phyloP scores from a whole-genome alignment of 192 early-diverging fungal genomes.

The Linnemannia schmuckeri region DNA sequence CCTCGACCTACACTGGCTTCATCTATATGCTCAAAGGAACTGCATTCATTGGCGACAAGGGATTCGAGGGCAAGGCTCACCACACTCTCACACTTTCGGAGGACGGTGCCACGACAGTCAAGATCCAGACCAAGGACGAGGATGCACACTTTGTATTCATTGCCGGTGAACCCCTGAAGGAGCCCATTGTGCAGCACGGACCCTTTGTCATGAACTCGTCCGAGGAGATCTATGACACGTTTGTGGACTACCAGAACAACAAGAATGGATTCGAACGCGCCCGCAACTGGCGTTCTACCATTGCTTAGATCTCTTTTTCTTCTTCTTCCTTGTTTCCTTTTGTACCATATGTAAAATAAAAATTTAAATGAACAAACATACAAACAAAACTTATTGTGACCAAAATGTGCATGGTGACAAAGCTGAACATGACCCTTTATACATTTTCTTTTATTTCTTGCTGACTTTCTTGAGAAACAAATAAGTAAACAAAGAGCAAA shows the following conservation, averaged over 20 bases:
- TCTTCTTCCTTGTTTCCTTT: not conserved
- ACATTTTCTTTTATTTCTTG: too few relatives aligned
- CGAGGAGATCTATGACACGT: conserved; percentile 67
- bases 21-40: conserved; percentile 42
- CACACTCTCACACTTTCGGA: conserved; percentile 33
- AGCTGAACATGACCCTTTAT: too few relatives aligned
- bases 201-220: conserved; percentile 61
- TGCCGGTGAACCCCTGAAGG: too few relatives aligned
- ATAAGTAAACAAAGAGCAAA: too few relatives aligned
- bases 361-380: too few relatives aligned
- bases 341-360: not conserved
- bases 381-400: too few relatives aligned
- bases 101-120: conserved; percentile 31
- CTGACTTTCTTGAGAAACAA: too few relatives aligned
- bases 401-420: too few relatives aligned
- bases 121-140: conserved; percentile 42
- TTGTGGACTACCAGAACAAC: conserved; percentile 71
- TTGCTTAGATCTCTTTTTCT: conserved; percentile 12
- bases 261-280: conserved; percentile 79
- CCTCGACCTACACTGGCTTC: conserved; percentile 51
- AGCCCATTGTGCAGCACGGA: too few relatives aligned
- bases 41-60: conserved; percentile 34
- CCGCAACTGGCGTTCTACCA: conserved; percentile 60
- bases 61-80: conserved; percentile 20
- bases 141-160: conserved; percentile 1